Base-by-base conservation (phyloP, 495 filamentous ascomycete species). In the Letharia lupina region DNA sequence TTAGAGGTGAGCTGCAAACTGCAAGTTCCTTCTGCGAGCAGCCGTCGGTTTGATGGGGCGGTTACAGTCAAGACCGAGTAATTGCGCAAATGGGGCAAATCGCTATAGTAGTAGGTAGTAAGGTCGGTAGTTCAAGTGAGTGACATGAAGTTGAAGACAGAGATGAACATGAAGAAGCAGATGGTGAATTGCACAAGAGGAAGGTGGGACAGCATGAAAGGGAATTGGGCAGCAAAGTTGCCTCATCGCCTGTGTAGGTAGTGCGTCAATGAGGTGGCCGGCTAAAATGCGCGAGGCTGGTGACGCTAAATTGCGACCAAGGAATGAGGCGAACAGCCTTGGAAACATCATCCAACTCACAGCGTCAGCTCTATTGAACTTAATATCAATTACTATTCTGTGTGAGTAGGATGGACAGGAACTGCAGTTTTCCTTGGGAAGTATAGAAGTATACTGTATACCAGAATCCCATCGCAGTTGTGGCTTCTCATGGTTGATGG, bases 111-210 rank as follows among this genome's bases (percentile, higher is more conserved):
- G 18, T 11, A 31, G 52, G 16, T 8, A 16, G 18, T 11, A 31
- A 60, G 16, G n/a, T 33, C 12, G 41, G 40, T 20, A 23, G 4
- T 41, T 64, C 54, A 65, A 72, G 68, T 48, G 70, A 72, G 62
- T 47, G 68, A 72, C 70, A 70, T 70, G 70, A 72, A 70, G 54
- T 52, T 37, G 56, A 68, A 39, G 42, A 11, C 28, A 37, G 44
- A 65, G 42, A 41, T 58, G 39, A 65, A 64, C n/a, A 42, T 35
- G 54, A 61, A 67, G 61, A 50, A 50, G 23, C 33, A 35, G 61
- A 67, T 48, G 48, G n/a, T 62, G 60, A 13, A 47, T 40, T 60
- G 52, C 52, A 50, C 37, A 50, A 63, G 45, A 35, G 57, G 57
- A 33, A 44, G 50, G 33, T 47, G 50, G 13, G 13, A 69, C 4